Base-by-base conservation (phyloP, 768 basidiomycete genomes). In the Amylocystis lapponica region DNA sequence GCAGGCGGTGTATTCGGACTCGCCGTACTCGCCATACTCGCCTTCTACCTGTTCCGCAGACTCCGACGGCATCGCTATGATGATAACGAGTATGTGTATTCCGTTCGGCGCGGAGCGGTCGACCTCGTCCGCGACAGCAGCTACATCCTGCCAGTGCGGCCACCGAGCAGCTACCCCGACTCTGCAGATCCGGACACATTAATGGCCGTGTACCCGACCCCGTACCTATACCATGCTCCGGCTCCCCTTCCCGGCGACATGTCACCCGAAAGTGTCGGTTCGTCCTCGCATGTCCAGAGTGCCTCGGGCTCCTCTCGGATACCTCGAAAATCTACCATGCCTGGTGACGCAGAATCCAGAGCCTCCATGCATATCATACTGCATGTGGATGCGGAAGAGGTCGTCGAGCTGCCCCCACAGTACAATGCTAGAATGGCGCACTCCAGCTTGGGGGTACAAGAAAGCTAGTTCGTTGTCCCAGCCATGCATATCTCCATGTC, bases 401-500 rank as follows among this genome's bases (percentile, higher is more conserved):
- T 84, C 17, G 70, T 86, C 5, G 86, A 88, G 62, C 70, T 86
- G n/a, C 86, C 86, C 22, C 85, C 85, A 13, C 78, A 78, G 57
- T 88, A 88, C 55, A 70, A 70, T 20, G 81, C 77, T 47, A 65
- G 74, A 27, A 71, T 71, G n/a, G 62, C 53, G 13, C 58, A 55
- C 2, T 29, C 41, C 22, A n/a, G n/a, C n/a, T n/a, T n/a, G n/a
- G n/a, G n/a, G n/a, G n/a, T n/a, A n/a, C n/a, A n/a, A n/a, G n/a
- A n/a, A n/a, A n/a, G n/a, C n/a, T n/a, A n/a, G n/a, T n/a, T n/a
- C n/a, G n/a, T n/a, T n/a, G n/a, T n/a, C n/a, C n/a, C n/a, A n/a
- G n/a, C n/a, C n/a, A n/a, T n/a, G n/a, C n/a, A n/a, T n/a, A n/a
- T n/a, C n/a, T n/a, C n/a, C n/a, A n/a, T n/a, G n/a, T n/a, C n/a